These are phyloP conservation scores for Dalbergia cultrata DNA, from an alignment of 306 rosid genomes.

Conservation along the genomic window DNA sequence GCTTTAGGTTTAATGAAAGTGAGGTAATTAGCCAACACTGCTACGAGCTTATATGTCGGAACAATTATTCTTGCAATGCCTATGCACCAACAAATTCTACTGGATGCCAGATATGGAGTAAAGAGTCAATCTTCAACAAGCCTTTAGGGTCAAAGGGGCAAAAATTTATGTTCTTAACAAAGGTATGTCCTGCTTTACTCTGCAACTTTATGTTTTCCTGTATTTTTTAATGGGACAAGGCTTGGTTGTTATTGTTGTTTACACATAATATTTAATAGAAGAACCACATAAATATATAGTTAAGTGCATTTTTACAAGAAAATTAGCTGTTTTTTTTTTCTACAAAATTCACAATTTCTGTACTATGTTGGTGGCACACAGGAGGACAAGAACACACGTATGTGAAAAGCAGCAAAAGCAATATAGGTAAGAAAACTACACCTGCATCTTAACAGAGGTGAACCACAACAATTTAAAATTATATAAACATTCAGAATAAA, in stretches of 20 bases:
- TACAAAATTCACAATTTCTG: background rate
- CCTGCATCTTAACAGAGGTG: background rate
- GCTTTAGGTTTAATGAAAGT: background rate
- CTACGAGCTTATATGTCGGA: conserved; percentile 41
- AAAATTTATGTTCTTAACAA: background rate
- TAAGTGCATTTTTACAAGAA: too few species aligned
- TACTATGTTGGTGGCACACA: background rate
- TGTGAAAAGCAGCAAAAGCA: background rate
- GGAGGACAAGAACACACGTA: background rate
- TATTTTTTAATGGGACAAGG: too few species aligned
- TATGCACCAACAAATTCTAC: conserved; percentile 35
- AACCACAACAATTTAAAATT: background rate
- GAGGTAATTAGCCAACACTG: background rate
- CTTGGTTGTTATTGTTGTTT: too few species aligned
- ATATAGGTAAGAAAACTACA: background rate
- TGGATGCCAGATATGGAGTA: conserved; percentile 50
- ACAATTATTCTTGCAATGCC: conserved; percentile 46
- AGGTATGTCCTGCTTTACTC: background rate
- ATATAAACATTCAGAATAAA: background rate
- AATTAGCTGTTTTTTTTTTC: background rate
- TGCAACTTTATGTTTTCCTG: too few species aligned
- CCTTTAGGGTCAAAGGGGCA: background rate
- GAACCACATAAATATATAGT: too few species aligned
- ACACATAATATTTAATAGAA: too few species aligned
- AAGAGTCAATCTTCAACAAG: conserved; percentile 10